These are phyloP conservation scores for Gracilaria caudata DNA, from an alignment of 23 red algal species.

Conservation along the genomic window DNA sequence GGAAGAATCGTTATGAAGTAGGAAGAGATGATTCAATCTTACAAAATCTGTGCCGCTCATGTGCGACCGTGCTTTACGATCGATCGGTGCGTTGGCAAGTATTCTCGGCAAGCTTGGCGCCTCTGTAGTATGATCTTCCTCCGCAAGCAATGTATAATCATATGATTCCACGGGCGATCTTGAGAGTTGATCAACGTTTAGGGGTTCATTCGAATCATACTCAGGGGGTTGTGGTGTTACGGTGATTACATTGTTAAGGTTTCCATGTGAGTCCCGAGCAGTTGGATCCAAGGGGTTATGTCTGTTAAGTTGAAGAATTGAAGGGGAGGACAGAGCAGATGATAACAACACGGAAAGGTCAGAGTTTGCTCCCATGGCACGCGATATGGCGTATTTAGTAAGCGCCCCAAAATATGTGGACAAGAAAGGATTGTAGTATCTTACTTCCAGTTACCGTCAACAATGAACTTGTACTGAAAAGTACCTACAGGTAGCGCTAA, in stretches of 20 bases:
- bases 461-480: slow-evolving; percentile 78
- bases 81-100: slow-evolving; percentile 47
- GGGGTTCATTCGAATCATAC: slow-evolving; percentile 61
- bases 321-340: not conserved
- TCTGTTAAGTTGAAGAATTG: slow-evolving; percentile 1
- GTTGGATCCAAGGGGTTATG: slow-evolving; percentile 63
- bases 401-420: not conserved
- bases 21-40: slow-evolving; percentile 51
- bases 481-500: slow-evolving; percentile 62
- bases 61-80: not conserved
- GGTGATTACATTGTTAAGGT: slow-evolving; percentile 68
- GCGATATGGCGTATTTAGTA: not conserved
- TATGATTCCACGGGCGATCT: slow-evolving; percentile 75
- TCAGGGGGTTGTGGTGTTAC: slow-evolving; percentile 54
- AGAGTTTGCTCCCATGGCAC: not conserved
- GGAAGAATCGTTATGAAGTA: slow-evolving; percentile 4
- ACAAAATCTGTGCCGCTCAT: slow-evolving; percentile 48
- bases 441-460: slow-evolving; percentile 76
- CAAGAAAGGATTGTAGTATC: slow-evolving; percentile 5
- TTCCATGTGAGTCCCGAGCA: slow-evolving; percentile 56
- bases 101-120: slow-evolving; percentile 57
- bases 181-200: slow-evolving; percentile 15
- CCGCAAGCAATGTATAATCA: slow-evolving; percentile 49
- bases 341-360: not conserved
- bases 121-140: slow-evolving; percentile 75